These are phyloP conservation scores for Nicotiana knightiana DNA, from an alignment of 257 asterid genomes.

Conservation along the genomic window DNA sequence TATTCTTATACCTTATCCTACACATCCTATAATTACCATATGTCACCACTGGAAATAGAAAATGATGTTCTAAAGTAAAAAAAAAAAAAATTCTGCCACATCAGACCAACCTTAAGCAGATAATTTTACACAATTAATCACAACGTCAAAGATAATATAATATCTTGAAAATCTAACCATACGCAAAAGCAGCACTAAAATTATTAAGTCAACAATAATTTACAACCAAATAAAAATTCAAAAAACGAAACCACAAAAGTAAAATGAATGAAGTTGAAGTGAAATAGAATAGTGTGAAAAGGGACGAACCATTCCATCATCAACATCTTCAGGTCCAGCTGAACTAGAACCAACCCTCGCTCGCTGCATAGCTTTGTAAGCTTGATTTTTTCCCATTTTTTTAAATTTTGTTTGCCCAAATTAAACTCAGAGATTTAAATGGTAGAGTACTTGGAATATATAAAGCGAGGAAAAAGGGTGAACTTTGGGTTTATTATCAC, in stretches of 20 bases:
- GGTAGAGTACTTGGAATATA: background rate
- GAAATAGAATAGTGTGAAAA: constrained; percentile 34
- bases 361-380: constrained; percentile 92
- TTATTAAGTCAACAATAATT: background rate
- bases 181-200: background rate
- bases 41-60: background rate
- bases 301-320: constrained; percentile 93
- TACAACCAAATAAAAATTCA: background rate
- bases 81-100: background rate
- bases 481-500: background rate
- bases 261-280: background rate
- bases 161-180: background rate
- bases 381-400: constrained; percentile 87
- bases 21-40: background rate
- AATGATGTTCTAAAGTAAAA: background rate
- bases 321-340: constrained; percentile 69
- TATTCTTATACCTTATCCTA: background rate
- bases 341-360: constrained; percentile 67
- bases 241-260: background rate
- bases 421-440: background rate
- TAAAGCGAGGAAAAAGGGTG: background rate
- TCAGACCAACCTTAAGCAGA: background rate
- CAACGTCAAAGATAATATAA: background rate
- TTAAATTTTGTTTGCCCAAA: background rate
- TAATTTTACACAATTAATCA: background rate